Conservation (phyloP, 257 asterid species). For the Coffea eugenioides region DNA sequence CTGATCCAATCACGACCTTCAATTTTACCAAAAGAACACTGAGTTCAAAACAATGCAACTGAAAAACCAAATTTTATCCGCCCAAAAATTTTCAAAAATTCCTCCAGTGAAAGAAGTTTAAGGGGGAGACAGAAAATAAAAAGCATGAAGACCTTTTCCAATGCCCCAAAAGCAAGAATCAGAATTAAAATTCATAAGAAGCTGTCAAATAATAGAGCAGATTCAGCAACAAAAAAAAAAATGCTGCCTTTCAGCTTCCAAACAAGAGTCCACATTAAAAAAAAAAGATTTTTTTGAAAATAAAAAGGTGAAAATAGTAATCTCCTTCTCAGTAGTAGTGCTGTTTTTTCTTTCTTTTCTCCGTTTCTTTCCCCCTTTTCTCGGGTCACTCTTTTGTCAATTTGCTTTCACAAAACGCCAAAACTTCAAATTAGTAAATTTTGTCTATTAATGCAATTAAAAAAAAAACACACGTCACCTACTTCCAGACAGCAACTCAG, state of each 20-base stretch:
- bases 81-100: neutral
- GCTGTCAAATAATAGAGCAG: conserved; percentile 3
- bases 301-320: conserved; percentile 22
- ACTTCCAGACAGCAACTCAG: conserved; percentile 26
- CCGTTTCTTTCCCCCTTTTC: neutral
- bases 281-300: conserved; percentile 8
- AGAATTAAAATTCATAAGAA: conserved; percentile 24
- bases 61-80: conserved; percentile 11
- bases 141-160: conserved; percentile 6
- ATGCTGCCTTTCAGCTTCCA: conserved; percentile 14
- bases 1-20: conserved; percentile 16
- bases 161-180: conserved; percentile 27
- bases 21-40: neutral
- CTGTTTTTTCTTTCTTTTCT: neutral
- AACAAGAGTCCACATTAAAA: conserved; percentile 26
- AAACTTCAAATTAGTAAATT: neutral
- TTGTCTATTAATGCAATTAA: neutral
- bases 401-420: conserved; percentile 15
- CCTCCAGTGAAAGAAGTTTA: conserved; percentile 19
- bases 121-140: neutral
- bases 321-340: conserved; percentile 18
- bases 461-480: conserved; percentile 19
- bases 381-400: conserved; percentile 20
- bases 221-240: neutral
- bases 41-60: neutral